phyloP scores from a whole-genome alignment of 73 alveolate genomes.

The Paramecium bursaria region DNA sequence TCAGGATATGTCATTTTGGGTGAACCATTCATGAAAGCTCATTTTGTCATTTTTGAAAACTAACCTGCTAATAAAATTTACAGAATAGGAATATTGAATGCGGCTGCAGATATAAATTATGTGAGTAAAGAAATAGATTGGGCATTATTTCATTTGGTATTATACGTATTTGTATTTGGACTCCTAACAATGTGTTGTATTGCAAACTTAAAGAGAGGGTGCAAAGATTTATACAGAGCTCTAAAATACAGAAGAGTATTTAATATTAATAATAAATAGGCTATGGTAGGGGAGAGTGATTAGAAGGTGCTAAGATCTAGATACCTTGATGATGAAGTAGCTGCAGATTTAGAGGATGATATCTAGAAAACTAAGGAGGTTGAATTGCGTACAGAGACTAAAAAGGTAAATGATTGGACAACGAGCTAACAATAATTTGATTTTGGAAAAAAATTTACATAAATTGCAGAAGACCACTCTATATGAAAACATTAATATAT shows the following conservation, averaged over 20 bases:
- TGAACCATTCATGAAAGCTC: conserved; percentile 48
- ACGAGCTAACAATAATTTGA: conserved; percentile 1
- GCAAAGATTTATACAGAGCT: conserved; percentile 43
- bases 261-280: not conserved
- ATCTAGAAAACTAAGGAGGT: not conserved
- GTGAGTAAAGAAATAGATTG: conserved; percentile 10
- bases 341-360: conserved; percentile 10
- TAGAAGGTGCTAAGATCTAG: not conserved
- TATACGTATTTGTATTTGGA: conserved; percentile 14
- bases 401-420: conserved; percentile 35
- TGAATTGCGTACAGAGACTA: not conserved
- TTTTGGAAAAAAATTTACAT: conserved; percentile 32
- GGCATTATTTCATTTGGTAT: conserved; percentile 9
- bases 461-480: not conserved
- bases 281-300: not conserved
- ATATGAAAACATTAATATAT: no score
- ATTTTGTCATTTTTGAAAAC: conserved; percentile 49
- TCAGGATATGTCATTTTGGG: conserved; percentile 46
- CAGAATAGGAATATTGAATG: not conserved
- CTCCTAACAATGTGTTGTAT: conserved; percentile 19
- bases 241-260: conserved; percentile 40
- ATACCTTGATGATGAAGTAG: conserved; percentile 28
- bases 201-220: not conserved
- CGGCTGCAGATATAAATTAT: conserved; percentile 33
- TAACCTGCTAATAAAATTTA: conserved; percentile 5